Base-by-base conservation (phyloP, 2,329 filamentous ascomycete genomes). In the Zalaria sp. region DNA sequence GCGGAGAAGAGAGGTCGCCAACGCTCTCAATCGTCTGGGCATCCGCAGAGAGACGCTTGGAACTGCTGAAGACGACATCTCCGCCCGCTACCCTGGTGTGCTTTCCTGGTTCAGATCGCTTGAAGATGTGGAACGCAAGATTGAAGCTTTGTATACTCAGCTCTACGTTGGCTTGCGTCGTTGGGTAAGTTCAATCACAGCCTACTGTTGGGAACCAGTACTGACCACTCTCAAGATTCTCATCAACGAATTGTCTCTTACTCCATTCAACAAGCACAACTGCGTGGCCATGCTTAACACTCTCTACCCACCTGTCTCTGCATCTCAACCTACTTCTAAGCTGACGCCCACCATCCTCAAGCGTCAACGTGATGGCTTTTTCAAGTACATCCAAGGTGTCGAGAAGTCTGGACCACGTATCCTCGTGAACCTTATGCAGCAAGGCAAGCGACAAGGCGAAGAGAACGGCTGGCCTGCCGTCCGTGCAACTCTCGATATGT, bases 251-350 rank as follows among this genome's bases (percentile, higher is more conserved):
- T 67, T 81, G 50, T 71, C 74, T 26, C 62, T 78, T 27, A 62
- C 68, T 28, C 75, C 75, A 1, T 78, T 77, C 58, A 75, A 75
- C 62, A 79, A 77, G 56, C 67, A 71, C 51, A 80, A 79, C 54
- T 79, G 77, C 53, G 66, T 79, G 47, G 77, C 75, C 41, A 77
- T 81, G 69, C 69, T 81, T 39, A 81, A 81, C 59, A 81, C 77
- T 6, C 63, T 81, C 27, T 75, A 79, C 47, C 77, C 77, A 5
- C 75, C 77, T 2, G 64, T 71, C 35, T 63, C 65, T 35, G 57
- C 59, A 8, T 57, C 59, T 10, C 63, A 64, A 35, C 72, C 71
- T 4, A 74, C 72, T 6, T 59, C 66, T 27, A 66, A 72, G 40
- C 56, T 79, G 44, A 73, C 68, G 5, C 56, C 62, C 3, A 57